phyloP scores from a whole-genome alignment of 2,329 filamentous ascomycete genomes.

The Calonectria multiphialidica region DNA sequence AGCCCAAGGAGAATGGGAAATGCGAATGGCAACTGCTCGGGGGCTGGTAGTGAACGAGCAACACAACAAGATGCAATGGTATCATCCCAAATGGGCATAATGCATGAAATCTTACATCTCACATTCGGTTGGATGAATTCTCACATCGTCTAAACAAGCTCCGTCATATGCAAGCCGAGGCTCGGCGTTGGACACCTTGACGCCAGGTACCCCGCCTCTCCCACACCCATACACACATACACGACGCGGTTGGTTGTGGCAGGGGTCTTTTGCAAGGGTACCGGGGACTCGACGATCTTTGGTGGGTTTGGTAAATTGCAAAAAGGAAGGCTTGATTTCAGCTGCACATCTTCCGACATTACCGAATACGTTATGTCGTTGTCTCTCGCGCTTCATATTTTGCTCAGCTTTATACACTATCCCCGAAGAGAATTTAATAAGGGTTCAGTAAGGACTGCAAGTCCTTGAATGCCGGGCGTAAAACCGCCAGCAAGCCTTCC shows the following conservation, averaged over 20 bases:
- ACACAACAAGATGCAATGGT: not conserved
- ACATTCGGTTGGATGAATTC: not conserved
- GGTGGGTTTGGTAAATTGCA: not conserved
- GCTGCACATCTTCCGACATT: not conserved
- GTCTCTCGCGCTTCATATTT: too few relatives aligned
- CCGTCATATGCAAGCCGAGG: constrained; percentile 45
- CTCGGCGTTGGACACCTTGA: constrained; percentile 6
- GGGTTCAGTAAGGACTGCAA: too few relatives aligned
- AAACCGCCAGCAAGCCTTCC: too few relatives aligned
- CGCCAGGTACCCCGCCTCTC: constrained; percentile 24
- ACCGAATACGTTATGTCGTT: too few relatives aligned
- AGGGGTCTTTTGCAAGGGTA: not conserved
- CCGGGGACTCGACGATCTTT: not conserved
- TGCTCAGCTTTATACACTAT: too few relatives aligned
- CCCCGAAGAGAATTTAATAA: too few relatives aligned
- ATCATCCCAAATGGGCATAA: not conserved
- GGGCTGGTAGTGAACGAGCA: not conserved
- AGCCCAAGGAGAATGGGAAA: not conserved
- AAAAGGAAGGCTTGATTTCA: not conserved
- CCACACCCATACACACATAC: not conserved
- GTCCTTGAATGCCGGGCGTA: too few relatives aligned
- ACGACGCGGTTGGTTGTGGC: not conserved
- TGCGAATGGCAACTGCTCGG: not conserved
- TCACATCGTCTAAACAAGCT: constrained; percentile 26
- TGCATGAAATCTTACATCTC: not conserved